Evolutionary conservation across 768 basidiomycete species (phyloP).

Genomic region (Multifurca ochricompacta): DNA sequence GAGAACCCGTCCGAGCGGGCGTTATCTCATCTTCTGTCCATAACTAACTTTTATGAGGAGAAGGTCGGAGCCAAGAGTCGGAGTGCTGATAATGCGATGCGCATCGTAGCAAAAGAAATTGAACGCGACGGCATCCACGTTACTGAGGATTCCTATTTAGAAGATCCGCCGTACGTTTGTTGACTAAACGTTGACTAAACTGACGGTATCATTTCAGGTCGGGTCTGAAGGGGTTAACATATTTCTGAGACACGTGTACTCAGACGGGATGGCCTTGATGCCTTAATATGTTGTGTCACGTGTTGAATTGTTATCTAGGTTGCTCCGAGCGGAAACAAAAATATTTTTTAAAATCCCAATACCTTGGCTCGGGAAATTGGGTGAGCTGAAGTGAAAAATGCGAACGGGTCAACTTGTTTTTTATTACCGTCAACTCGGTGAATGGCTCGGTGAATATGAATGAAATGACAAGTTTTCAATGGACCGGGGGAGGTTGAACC

Average conservation of each 20-base stretch:
- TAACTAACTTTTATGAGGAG: constrained; percentile 45
- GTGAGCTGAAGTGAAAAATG: neutral
- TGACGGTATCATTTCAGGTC: neutral
- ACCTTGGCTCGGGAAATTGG: constrained; percentile 20
- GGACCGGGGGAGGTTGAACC: too few species aligned
- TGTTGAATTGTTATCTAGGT: neutral
- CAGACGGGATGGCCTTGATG: constrained; percentile 21
- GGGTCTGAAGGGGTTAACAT: constrained; percentile 14
- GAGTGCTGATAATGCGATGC: constrained; percentile 50
- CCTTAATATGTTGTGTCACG: constrained; percentile 4
- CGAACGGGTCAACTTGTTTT: neutral
- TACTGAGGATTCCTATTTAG: constrained; percentile 27
- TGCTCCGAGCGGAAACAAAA: constrained; percentile 19
- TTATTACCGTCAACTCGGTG: constrained; percentile 44
- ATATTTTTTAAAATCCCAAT: constrained; percentile 19
- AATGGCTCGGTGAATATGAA: constrained; percentile 43
- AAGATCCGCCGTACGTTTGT: constrained; percentile 42
- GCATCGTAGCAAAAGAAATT: constrained; percentile 50
- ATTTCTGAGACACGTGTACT: constrained; percentile 17
- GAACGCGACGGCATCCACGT: constrained; percentile 53
- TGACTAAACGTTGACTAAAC: neutral
- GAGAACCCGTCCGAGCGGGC: constrained; percentile 32
- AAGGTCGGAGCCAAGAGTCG: constrained; percentile 39
- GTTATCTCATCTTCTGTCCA: constrained; percentile 35
- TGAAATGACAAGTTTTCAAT: too few species aligned